Conservation (phyloP, 345 rosid species). For the Boechera divaricarpa region DNA sequence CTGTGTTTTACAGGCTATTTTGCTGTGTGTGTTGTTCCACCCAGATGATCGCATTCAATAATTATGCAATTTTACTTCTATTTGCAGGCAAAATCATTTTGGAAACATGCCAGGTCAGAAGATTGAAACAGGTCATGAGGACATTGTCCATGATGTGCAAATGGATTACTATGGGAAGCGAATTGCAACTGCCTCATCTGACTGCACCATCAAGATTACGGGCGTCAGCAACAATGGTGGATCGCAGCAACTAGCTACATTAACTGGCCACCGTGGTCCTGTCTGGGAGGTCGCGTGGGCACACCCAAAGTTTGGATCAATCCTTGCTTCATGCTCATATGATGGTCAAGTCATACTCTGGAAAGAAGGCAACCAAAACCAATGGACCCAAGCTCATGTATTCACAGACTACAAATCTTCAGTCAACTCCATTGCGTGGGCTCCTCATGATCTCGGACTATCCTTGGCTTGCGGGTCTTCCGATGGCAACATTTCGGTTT, state of each 20-base stretch:
- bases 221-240: constrained; percentile 56
- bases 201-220: constrained; percentile 60
- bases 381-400: constrained; percentile 67
- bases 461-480: constrained; percentile 73
- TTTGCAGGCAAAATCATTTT: constrained; percentile 25
- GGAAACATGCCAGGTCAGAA: constrained; percentile 62
- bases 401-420: constrained; percentile 68
- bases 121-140: constrained; percentile 72
- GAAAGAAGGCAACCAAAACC: constrained; percentile 72
- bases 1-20: neutral
- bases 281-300: constrained; percentile 77
- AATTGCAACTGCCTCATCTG: constrained; percentile 70
- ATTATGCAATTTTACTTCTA: neutral
- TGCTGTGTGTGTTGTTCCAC: neutral
- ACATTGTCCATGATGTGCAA: constrained; percentile 61
- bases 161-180: constrained; percentile 81
- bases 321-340: constrained; percentile 73
- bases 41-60: neutral
- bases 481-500: constrained; percentile 67
- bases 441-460: constrained; percentile 70
- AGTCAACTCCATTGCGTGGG: constrained; percentile 75
- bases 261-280: constrained; percentile 70
- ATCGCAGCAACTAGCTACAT: constrained; percentile 61
- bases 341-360: constrained; percentile 74
- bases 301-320: constrained; percentile 69